Evolutionary conservation across 306 rosid species (phyloP), one percentile per base, ranked within the genome.

Genomic region (Cucurbita pepo): DNA sequence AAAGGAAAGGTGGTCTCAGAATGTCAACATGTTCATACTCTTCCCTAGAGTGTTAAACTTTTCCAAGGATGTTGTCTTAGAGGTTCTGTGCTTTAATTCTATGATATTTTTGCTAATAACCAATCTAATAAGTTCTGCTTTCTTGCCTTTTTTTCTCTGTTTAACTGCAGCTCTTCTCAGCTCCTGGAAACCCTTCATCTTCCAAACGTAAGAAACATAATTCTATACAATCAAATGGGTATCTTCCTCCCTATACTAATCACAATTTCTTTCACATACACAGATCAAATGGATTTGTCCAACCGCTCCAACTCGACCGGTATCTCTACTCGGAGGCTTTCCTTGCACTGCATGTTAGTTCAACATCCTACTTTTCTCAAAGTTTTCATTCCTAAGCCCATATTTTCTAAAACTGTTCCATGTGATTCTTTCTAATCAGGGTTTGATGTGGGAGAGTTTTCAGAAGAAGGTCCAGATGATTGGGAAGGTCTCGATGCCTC

Each of bases 281-380:
- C 85, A 95, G 99, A 91, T 95, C 80, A 95, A 95, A 81, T 95
- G 99, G 99, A 95, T 95, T 79, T 95, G 99, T 77, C 99, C 99
- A 13, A 95, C 99, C 60, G 99, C 99, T 70, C 99, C 97, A n/a
- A 95, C 95, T 47, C 97, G 97, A 76, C 92, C 96, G 3, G 99
- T 95, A 67, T 86, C 97, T 4, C 63, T 85, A 37, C 91, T 95
- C 13, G 99, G 99, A 40, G 99, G 99, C 74, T 95, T 91, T 89
- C 81, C 91, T 69, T 95, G 99, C 81, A 89, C 97, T 76, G 99
- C 99, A 72, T 95, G 99, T 95, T 83, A 84, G 81, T 74, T 73
- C 73, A 14, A 69, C 15, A 45, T 3, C 70, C 71, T 70, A 69
- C 63, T 44, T 55, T 60, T 59, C 50, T 44, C 30, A 47, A 2